A percentile compares a stretch with the other conserved stretches of the same genome.
These are phyloP conservation scores for Schwanniomyces polymorphus DNA, from an alignment of 805 yeast genomes.

Conservation along the genomic window DNA sequence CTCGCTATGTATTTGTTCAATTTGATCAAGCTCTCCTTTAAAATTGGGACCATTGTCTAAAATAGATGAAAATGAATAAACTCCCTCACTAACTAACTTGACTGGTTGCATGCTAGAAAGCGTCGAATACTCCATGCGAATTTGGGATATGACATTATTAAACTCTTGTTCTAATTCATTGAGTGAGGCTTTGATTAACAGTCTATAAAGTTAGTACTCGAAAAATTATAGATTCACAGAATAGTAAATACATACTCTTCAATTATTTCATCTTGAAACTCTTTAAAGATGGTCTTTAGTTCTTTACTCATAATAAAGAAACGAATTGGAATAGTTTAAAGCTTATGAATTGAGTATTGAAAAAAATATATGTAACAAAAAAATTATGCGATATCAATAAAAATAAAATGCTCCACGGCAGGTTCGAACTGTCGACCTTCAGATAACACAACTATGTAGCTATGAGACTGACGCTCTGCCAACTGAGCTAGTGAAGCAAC, in stretches of 20 bases:
- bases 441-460: slow-evolving; percentile 28
- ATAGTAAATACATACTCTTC: slow-evolving; percentile 5
- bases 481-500: slow-evolving; percentile 21
- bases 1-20: neutral
- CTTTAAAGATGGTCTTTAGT: slow-evolving; percentile 1
- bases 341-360: neutral
- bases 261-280: slow-evolving; percentile 7
- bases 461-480: slow-evolving; percentile 27
- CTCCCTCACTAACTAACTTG: slow-evolving; percentile 2
- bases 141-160: slow-evolving; percentile 9
- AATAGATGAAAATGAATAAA: neutral
- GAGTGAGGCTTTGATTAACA: slow-evolving; percentile 5
- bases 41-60: neutral
- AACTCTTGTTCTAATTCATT: slow-evolving; percentile 13
- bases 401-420: slow-evolving; percentile 42
- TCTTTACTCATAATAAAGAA: neutral
- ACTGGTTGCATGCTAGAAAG: slow-evolving; percentile 10
- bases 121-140: slow-evolving; percentile 9
- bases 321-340: neutral
- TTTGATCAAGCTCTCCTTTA: neutral
- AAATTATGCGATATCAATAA: neutral
- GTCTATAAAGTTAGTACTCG: slow-evolving; percentile 6
- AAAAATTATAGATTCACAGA: neutral
- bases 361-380: neutral
- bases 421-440: slow-evolving; percentile 51